These are phyloP conservation scores for Pyronema domesticum DNA, from an alignment of 495 filamentous ascomycete species.

Conservation along the genomic window DNA sequence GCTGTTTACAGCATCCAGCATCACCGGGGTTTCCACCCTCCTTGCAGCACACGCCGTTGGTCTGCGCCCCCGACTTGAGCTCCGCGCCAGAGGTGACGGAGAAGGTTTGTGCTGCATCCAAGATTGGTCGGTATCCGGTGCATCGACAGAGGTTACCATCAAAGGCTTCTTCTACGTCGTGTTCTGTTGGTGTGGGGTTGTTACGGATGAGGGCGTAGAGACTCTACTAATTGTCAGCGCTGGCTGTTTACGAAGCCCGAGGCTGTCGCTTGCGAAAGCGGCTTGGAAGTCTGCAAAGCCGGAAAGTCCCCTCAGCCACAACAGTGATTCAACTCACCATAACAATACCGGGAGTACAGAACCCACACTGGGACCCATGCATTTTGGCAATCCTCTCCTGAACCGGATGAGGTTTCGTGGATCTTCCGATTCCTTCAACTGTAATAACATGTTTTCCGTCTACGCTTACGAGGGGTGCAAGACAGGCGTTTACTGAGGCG, in stretches of 20 bases:
- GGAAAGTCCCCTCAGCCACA: constrained; percentile 6
- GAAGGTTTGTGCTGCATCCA: constrained; percentile 76
- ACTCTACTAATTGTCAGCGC: constrained; percentile 29
- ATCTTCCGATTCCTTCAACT: constrained; percentile 88
- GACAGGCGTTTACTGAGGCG: constrained; percentile 82
- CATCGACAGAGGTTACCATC: constrained; percentile 94
- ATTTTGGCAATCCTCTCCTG: constrained; percentile 78
- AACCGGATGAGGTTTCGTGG: constrained; percentile 69
- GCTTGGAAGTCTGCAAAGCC: neutral
- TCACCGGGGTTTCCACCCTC: constrained; percentile 24
- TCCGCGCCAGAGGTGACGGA: constrained; percentile 30
- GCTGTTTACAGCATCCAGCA: constrained; percentile 53
- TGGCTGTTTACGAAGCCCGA: neutral
- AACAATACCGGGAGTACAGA: constrained; percentile 94
- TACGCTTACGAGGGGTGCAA: constrained; percentile 77
- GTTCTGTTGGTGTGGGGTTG: constrained; percentile 45
- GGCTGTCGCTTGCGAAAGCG: neutral
- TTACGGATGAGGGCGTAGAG: constrained; percentile 70
- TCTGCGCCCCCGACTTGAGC: constrained; percentile 20
- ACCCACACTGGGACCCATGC: constrained; percentile 53
- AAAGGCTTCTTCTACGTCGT: constrained; percentile 74
- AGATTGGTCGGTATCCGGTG: constrained; percentile 84
- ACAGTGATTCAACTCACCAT: constrained; percentile 38
- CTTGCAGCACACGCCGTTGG: neutral
- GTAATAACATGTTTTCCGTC: constrained; percentile 98